These are phyloP conservation scores for Lonicera japonica DNA, from an alignment of 129 eudicot genomes.

Conservation along the genomic window DNA sequence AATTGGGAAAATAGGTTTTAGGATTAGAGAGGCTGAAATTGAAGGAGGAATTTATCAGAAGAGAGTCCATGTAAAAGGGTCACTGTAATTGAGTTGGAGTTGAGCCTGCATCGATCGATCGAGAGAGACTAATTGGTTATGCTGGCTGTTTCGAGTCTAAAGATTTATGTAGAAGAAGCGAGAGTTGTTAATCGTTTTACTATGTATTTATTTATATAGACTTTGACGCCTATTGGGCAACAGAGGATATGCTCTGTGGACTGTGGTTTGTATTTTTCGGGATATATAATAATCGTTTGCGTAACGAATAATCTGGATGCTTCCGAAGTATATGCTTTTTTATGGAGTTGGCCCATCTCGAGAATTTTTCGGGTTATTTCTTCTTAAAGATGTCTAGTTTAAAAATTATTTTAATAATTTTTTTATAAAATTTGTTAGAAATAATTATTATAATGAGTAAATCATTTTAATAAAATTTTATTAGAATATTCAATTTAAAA, in stretches of 20 bases:
- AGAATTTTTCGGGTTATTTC: too few species aligned
- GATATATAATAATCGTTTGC: background rate
- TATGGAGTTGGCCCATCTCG: too few species aligned
- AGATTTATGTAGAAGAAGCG: background rate
- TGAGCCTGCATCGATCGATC: slow-evolving; percentile 38
- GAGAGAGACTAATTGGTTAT: slow-evolving; percentile 14
- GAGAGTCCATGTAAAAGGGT: slow-evolving; percentile 34
- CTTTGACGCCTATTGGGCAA: background rate
- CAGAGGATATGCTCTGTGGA: background rate
- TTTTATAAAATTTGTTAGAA: too few species aligned
- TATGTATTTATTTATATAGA: background rate
- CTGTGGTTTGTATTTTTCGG: background rate
- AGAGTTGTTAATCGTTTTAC: background rate
- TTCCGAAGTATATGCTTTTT: too few species aligned
- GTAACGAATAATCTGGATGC: too few species aligned
- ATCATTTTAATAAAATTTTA: too few species aligned
- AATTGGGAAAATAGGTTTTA: background rate
- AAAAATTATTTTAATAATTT: too few species aligned
- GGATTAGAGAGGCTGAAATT: slow-evolving; percentile 11
- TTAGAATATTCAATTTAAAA: too few species aligned
- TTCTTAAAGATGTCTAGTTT: too few species aligned
- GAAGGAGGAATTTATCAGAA: slow-evolving; percentile 24
- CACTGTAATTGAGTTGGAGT: background rate
- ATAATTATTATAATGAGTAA: too few species aligned
- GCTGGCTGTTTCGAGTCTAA: background rate